Conservation (phyloP, 306 rosid genomes). For the Potentilla sterilis region DNA sequence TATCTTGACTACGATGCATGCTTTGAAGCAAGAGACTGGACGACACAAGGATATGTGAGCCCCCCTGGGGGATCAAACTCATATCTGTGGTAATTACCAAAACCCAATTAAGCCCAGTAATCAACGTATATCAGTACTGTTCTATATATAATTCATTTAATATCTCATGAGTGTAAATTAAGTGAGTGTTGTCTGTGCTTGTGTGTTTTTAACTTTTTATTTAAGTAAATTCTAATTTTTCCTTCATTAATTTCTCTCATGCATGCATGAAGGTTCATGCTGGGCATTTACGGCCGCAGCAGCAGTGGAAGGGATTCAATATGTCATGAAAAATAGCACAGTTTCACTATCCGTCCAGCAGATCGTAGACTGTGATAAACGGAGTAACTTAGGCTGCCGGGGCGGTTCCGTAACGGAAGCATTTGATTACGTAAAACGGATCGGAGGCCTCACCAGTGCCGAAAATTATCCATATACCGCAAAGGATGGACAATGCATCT, state of each 20-base stretch:
- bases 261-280: not conserved
- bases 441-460: not conserved
- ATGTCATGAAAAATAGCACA: not conserved
- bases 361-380: not conserved
- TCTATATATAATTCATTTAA: too few relatives aligned
- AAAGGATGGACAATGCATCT: not conserved
- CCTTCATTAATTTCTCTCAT: too few relatives aligned
- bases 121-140: too few relatives aligned
- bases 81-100: not conserved
- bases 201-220: too few relatives aligned
- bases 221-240: too few relatives aligned
- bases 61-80: not conserved
- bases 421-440: not conserved
- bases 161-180: too few relatives aligned
- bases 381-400: not conserved
- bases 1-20: not conserved
- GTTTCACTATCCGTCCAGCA: not conserved
- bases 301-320: not conserved
- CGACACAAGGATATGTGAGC: not conserved
- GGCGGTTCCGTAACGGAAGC: not conserved
- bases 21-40: not conserved
- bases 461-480: not conserved
- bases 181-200: too few relatives aligned
- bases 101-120: not conserved
- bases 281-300: not conserved